Base-by-base conservation (phyloP, 345 rosid species). In the Dipteronia dyeriana region DNA sequence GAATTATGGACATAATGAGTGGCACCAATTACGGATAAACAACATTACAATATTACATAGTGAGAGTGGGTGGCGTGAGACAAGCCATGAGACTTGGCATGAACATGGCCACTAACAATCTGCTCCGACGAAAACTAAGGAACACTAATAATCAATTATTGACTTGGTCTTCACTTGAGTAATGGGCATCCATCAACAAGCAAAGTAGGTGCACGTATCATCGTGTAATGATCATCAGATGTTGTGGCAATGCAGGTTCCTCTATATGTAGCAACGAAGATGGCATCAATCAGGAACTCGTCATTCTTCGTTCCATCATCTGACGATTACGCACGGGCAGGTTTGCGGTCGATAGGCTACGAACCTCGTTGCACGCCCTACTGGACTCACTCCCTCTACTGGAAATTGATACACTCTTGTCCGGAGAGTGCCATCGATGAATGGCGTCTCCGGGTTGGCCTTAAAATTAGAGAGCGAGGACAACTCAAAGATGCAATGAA, bases 181-280 rank as follows among this genome's bases (percentile, higher is more conserved):
- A n/a, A n/a, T n/a, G n/a, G n/a, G n/a, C n/a, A n/a, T n/a, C n/a
- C n/a, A n/a, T n/a, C n/a, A n/a, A n/a, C n/a, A n/a, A n/a, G n/a
- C n/a, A n/a, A n/a, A n/a, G n/a, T n/a, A n/a, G n/a, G n/a, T n/a
- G n/a, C n/a, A n/a, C n/a, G n/a, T n/a, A n/a, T n/a, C n/a, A n/a
- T n/a, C n/a, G n/a, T n/a, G n/a, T n/a, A n/a, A n/a, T n/a, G n/a
- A 26, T 26, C 1, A 26, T 26, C 26, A 26, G 26, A 26, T 26
- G 26, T 19, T 17, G 51, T 79, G n/a, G 29, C 26, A 26, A 76
- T 76, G 63, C 79, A 93, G 96, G 91, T 90, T 79, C 97, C 95
- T 0, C 79, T 93, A 57, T 93, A 91, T n/a, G 95, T 93, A 51
- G 97, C 97, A 31, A 93, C 97, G 5, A 93, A 91, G 81, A 93